Evolutionary conservation across 192 early-diverging fungal species (phyloP).

Genomic region (Coemansia sp.): DNA sequence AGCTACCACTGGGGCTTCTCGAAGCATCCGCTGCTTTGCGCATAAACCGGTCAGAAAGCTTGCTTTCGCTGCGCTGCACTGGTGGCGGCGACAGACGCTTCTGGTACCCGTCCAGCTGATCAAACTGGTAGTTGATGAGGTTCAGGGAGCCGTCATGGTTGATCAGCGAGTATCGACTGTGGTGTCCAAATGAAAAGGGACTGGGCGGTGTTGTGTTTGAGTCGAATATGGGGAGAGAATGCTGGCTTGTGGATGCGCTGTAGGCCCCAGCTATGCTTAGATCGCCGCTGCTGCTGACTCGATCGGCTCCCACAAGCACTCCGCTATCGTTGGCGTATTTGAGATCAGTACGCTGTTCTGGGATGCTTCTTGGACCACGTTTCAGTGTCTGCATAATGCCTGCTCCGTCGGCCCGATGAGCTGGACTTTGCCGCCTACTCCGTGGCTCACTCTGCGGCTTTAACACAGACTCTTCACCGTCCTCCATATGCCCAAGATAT

Average conservation of each 20-base stretch:
- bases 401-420: background rate
- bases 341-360: background rate
- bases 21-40: constrained; percentile 21
- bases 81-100: constrained; percentile 23
- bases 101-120: constrained; percentile 50
- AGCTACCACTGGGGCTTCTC: background rate
- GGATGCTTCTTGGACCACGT: too few relatives aligned
- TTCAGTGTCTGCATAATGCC: too few relatives aligned
- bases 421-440: background rate
- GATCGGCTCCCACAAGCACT: constrained; percentile 20
- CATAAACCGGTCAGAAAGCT: constrained; percentile 15
- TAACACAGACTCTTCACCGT: background rate
- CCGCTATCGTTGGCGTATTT: constrained; percentile 40
- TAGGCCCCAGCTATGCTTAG: background rate
- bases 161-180: constrained; percentile 51
- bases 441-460: background rate
- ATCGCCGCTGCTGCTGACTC: constrained; percentile 3
- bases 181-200: constrained; percentile 45
- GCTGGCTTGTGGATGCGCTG: constrained; percentile 19
- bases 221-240: constrained; percentile 13
- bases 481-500: constrained; percentile 16
- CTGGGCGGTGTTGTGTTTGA: constrained; percentile 21
- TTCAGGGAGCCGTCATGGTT: constrained; percentile 53
- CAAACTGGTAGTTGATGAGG: constrained; percentile 43
- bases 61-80: constrained; percentile 25